Conservation (phyloP, 768 basidiomycete species). For the Punctularia strigosozonata region DNA sequence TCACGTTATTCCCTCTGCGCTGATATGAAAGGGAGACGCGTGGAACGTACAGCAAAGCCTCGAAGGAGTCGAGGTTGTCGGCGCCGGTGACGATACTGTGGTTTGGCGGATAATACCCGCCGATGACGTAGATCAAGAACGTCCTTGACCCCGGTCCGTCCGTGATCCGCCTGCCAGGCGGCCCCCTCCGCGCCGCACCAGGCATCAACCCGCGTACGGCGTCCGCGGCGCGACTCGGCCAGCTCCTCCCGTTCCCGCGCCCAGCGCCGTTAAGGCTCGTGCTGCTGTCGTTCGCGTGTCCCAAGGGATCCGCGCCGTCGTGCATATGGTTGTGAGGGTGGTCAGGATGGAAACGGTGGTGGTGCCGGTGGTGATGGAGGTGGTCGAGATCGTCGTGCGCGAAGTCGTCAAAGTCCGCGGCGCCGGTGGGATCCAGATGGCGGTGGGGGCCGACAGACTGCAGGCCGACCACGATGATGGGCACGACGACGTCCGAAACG, state of each 20-base stretch:
- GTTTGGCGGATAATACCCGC: slow-evolving; percentile 86
- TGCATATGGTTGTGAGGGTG: slow-evolving; percentile 5
- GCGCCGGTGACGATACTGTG: slow-evolving; percentile 81
- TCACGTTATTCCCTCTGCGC: no score
- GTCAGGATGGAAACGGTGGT: no score
- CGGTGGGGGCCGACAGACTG: slow-evolving; percentile 73
- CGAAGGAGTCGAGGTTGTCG: slow-evolving; percentile 65
- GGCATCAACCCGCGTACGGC: slow-evolving; percentile 45
- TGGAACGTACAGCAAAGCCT: slow-evolving; percentile 40
- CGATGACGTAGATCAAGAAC: slow-evolving; percentile 86
- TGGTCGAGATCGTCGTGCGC: slow-evolving; percentile 9
- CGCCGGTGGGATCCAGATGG: no score
- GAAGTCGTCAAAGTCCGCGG: no score
- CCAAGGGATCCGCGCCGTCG: slow-evolving; percentile 2
- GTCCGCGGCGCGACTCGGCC: slow-evolving; percentile 55
- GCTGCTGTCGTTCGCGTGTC: not conserved
- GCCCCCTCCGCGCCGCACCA: slow-evolving; percentile 14
- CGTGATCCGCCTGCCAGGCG: slow-evolving; percentile 12
- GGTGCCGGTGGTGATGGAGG: slow-evolving; percentile 3
- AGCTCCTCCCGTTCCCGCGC: slow-evolving; percentile 18
- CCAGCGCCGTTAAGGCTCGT: not conserved
- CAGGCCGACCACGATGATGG: slow-evolving; percentile 75
- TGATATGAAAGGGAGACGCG: slow-evolving; percentile 3
- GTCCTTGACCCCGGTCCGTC: slow-evolving; percentile 41
- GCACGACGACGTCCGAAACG: slow-evolving; percentile 40